Base-by-base conservation (phyloP, 768 basidiomycete species). In the Chalciporus chontae region DNA sequence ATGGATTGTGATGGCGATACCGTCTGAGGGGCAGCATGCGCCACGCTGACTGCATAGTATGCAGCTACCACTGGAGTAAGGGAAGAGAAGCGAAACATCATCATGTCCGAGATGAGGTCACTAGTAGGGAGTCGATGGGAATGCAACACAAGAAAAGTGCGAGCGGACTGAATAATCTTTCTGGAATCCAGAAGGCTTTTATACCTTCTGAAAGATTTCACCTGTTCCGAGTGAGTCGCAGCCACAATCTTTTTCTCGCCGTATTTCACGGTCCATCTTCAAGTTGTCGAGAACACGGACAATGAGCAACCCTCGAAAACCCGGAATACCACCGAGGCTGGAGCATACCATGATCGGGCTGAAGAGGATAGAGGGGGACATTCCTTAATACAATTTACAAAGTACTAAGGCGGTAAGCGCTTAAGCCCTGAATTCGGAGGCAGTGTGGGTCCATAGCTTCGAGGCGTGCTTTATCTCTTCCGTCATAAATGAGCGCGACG, bases 111-210 rank as follows among this genome's bases (percentile, higher is more conserved):
- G n/a, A n/a, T n/a, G n/a, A n/a, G n/a, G n/a, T n/a, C n/a, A n/a
- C n/a, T n/a, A n/a, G n/a, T n/a, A 29, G 24, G 29, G 41, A 37
- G 15, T 15, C 21, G 32, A 32, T 9, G 24, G 27, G 3, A 14
- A 40, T 34, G n/a, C 3, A 32, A 14, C 2, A 21, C 32, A 34
- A 24, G 17, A 37, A 29, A 29, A 54, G 19, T 23, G 34, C 38
- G 48, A 13, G 37, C 29, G 36, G 40, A 42, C 39, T 38, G 26
- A n/a, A 38, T 49, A 42, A 14, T 45, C 8, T 15, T 29, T 23
- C 36, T 5, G 15, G 21, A 21, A 43, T 24, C 32, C 10, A 19
- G 8, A n/a, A 18, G 18, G 42, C 18, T 54, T 50, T 61, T 61
- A 61, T 57, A 58, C 43, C 10, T 7, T 40, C 36, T 5, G 10